Evolutionary conservation across 2,329 filamentous ascomycete species (phyloP).

Genomic region (Colletotrichum sp.): DNA sequence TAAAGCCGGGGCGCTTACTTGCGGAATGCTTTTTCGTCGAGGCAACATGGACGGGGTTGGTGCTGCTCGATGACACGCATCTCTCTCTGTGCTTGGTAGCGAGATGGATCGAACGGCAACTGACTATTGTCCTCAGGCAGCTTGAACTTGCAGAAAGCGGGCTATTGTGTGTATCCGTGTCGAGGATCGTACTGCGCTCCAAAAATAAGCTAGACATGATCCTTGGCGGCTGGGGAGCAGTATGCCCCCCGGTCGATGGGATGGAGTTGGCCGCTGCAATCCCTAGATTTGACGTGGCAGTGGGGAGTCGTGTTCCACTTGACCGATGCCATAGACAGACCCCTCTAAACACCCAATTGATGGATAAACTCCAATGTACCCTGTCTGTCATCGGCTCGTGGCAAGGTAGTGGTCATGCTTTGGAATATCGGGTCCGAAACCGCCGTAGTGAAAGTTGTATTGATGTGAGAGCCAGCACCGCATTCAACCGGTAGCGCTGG

Average conservation of each 20-base stretch:
- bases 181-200: background rate
- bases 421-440: background rate
- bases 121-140: background rate
- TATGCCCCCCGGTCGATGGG: background rate
- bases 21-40: background rate
- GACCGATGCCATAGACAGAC: background rate
- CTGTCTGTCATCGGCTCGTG: background rate
- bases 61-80: background rate
- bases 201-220: background rate
- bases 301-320: background rate
- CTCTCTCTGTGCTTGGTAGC: background rate
- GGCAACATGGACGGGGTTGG: background rate
- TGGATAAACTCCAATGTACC: background rate
- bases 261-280: background rate
- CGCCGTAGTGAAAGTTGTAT: background rate
- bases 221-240: background rate
- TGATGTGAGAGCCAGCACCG: background rate
- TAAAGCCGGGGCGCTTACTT: background rate
- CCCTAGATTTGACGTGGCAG: background rate
- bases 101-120: background rate
- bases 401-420: background rate
- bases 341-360: background rate
- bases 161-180: background rate
- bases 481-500: background rate
- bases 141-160: background rate